Evolutionary conservation across 495 filamentous ascomycete species (phyloP).

Genomic region (Penicillium crystallinum): DNA sequence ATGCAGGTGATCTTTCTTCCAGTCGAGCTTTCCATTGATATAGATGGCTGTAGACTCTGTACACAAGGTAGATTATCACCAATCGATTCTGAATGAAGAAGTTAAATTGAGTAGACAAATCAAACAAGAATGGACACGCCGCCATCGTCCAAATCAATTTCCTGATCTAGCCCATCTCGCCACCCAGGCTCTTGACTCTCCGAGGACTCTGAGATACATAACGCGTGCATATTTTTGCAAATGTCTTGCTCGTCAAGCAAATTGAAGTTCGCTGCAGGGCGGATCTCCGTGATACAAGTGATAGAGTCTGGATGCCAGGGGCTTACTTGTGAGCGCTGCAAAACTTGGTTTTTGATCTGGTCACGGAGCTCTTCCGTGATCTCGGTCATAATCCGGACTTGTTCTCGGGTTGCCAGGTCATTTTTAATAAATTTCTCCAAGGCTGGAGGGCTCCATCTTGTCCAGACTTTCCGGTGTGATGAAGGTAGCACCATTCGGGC

Average conservation of each 20-base stretch:
- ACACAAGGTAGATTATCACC: neutral
- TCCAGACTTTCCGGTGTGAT: conserved; percentile 19
- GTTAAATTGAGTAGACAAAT: neutral
- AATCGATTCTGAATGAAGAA: neutral
- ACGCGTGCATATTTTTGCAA: neutral
- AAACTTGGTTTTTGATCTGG: conserved; percentile 12
- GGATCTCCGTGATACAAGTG: neutral
- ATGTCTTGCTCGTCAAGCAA: neutral
- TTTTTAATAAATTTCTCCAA: conserved; percentile 4
- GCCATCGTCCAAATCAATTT: conserved; percentile 1
- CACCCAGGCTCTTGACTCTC: neutral
- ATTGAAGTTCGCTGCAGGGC: neutral
- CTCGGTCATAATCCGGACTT: conserved; percentile 16
- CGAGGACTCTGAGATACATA: neutral
- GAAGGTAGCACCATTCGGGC: conserved; percentile 17
- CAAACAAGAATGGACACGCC: neutral
- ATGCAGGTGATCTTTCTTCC: too few relatives aligned
- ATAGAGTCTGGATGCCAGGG: conserved; percentile 22
- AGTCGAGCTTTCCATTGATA: too few relatives aligned
- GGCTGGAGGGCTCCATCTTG: conserved; percentile 20
- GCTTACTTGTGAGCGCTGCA: conserved; percentile 7
- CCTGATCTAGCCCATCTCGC: neutral
- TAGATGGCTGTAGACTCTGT: neutral
- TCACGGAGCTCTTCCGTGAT: conserved; percentile 16
- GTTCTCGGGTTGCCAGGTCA: conserved; percentile 6